Percentiles rank a stretch among this genome's conserved stretches.
These are phyloP conservation scores for Corynespora cassiicola DNA, from an alignment of 2,329 filamentous ascomycete species.

Conservation along the genomic window DNA sequence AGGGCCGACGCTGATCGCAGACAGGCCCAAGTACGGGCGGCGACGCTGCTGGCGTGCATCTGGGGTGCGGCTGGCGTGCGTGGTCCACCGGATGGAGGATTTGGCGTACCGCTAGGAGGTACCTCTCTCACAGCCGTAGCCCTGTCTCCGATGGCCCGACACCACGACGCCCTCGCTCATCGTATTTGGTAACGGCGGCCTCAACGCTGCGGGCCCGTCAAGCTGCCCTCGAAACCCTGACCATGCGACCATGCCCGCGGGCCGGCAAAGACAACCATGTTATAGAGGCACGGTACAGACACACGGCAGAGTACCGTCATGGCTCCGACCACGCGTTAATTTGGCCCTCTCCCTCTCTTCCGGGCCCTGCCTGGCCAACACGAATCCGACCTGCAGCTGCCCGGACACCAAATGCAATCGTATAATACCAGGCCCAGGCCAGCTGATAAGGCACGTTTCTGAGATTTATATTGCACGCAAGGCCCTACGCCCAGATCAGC, in stretches of 20 bases:
- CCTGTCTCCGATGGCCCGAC: conserved; percentile 28
- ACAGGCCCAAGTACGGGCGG: too few relatives aligned
- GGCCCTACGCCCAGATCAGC: conserved; percentile 30
- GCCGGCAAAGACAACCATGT: too few relatives aligned
- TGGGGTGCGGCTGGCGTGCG: too few relatives aligned
- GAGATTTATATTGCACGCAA: conserved; percentile 34
- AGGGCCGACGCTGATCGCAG: not conserved
- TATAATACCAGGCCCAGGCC: conserved; percentile 27
- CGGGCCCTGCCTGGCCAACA: not conserved
- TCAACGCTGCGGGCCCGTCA: too few relatives aligned
- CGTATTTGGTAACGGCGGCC: not conserved
- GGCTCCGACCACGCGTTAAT: conserved; percentile 1
- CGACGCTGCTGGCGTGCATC: too few relatives aligned
- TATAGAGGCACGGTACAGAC: too few relatives aligned
- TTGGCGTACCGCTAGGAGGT: too few relatives aligned
- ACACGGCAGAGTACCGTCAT: conserved; percentile 6
- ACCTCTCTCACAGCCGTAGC: too few relatives aligned
- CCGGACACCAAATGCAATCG: conserved; percentile 31
- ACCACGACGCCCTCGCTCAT: conserved; percentile 13
- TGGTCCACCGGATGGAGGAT: too few relatives aligned
- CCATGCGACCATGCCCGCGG: too few relatives aligned
- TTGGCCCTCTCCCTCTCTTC: not conserved
- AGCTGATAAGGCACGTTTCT: conserved; percentile 38
- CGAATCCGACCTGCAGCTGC: too few relatives aligned
- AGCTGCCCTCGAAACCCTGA: too few relatives aligned